Base-by-base conservation (phyloP, 192 early-diverging fungal species). In the Spizellomyces sp. region DNA sequence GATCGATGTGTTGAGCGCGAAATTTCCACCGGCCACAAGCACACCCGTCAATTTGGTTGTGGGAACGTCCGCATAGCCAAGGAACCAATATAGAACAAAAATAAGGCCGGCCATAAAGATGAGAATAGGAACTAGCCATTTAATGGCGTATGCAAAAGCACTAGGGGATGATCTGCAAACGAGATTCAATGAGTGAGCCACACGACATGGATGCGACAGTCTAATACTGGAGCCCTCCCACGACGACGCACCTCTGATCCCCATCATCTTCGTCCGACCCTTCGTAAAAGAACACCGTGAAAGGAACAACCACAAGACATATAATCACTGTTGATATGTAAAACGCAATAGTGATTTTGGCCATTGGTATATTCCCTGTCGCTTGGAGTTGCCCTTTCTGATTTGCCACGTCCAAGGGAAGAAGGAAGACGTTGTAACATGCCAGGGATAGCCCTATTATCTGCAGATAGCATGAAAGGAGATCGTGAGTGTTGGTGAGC, bases 221-320 rank as follows among this genome's bases (percentile, higher is more conserved):
- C 17, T 27, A 12, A 72, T 4, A 69, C 36, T 6, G 3, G 1
- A 46, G 55, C 27, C 21, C n/a, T 21, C 42, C 44, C 41, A 58
- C 9, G 9, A 47, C 6, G 43, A 62, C 5, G n/a, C 61, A 50
- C 62, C 84, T 81, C 58, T 74, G 63, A 45, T 83, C 80, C 42
- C 75, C 82, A 19, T 64, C 66, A 46, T 85, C 85, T 56, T 83
- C 84, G 62, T 88, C 84, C 5, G 66, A 77, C 4, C 85, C 87
- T 62, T 88, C 87, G 71, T 88, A 88, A 75, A 81, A 88, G 70
- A 85, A 88, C 55, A 86, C 79, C 45, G 84, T 86, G 70, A 88
- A 88, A 12, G 87, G 87, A 9, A 88, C 80, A 0, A 71, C 57
- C 15, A 88, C 77, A 3, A 86, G 42, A 8, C 77, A 74, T 17